Conservation (phyloP, 129 eudicot species). For the Flaveria ramosissima region DNA sequence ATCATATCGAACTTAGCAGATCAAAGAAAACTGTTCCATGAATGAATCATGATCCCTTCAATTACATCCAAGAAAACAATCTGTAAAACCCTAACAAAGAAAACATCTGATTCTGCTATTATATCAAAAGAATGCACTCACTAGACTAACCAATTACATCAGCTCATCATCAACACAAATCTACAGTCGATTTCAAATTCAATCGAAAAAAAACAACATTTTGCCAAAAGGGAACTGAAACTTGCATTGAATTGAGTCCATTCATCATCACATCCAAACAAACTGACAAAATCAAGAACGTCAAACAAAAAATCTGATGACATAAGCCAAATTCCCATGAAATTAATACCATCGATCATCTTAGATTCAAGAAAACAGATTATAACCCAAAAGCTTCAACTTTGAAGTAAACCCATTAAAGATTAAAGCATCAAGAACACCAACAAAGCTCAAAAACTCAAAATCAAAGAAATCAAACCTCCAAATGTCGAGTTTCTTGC, state of each 20-base stretch:
- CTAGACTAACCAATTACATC: conserved; percentile 14
- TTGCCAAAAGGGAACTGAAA: neutral
- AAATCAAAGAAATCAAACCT: conserved; percentile 39
- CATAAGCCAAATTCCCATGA: neutral
- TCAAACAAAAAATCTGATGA: conserved; percentile 16
- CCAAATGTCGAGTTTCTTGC: conserved; percentile 74
- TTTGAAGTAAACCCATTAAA: neutral
- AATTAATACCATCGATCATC: conserved; percentile 8
- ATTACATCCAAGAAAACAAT: neutral
- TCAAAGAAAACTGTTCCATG: neutral
- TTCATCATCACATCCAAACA: neutral
- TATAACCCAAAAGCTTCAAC: conserved; percentile 22
- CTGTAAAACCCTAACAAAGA: neutral
- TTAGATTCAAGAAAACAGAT: conserved; percentile 6
- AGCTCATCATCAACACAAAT: neutral
- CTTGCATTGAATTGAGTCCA: conserved; percentile 27
- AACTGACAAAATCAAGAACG: neutral
- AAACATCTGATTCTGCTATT: neutral
- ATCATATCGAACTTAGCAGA: conserved; percentile 10
- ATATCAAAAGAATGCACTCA: conserved; percentile 18
- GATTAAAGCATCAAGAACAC: neutral
- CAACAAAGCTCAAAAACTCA: neutral
- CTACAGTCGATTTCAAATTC: neutral
- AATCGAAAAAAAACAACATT: neutral
- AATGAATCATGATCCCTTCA: neutral